Evolutionary conservation across 2,329 filamentous ascomycete genomes (phyloP).

Genomic region (Herpotrichia juniperi): DNA sequence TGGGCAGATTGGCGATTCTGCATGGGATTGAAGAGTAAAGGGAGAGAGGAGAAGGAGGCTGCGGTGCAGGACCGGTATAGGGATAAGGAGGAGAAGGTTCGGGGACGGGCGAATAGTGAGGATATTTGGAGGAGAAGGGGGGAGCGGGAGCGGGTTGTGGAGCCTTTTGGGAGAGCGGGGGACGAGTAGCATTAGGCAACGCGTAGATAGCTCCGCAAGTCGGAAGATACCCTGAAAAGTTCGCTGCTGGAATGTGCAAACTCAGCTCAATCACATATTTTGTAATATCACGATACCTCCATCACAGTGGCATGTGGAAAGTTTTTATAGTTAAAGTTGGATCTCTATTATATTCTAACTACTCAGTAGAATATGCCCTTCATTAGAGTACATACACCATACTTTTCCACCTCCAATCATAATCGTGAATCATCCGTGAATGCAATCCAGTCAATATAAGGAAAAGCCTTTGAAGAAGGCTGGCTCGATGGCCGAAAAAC

Average conservation of each 20-base stretch:
- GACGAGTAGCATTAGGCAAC: conserved; percentile 11
- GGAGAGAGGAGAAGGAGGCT: conserved; percentile 63
- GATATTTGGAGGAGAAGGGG: conserved; percentile 84
- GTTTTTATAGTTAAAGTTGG: conserved; percentile 1
- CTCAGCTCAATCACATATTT: not conserved
- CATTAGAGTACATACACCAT: conserved; percentile 42
- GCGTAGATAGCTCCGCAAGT: not conserved
- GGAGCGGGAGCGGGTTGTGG: conserved; percentile 37
- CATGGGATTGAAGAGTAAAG: conserved; percentile 78
- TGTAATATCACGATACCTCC: conserved; percentile 1
- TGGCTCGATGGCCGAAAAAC: conserved; percentile 40
- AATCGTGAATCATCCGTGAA: conserved; percentile 44
- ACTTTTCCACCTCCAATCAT: conserved; percentile 44
- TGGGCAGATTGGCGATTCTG: conserved; percentile 98
- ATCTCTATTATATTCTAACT: conserved; percentile 23
- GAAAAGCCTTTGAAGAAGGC: conserved; percentile 30
- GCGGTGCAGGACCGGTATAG: conserved; percentile 71
- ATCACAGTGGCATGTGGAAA: not conserved
- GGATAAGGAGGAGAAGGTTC: conserved; percentile 69
- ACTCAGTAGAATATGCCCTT: conserved; percentile 23
- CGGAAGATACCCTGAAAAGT: no score
- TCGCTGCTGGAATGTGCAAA: no score
- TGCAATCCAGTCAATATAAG: conserved; percentile 30
- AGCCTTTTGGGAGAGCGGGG: conserved; percentile 28
- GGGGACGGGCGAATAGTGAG: conserved; percentile 77